phyloP scores from a whole-genome alignment of 176 grass and related monocot genomes.

The Calamus simplicifolius region DNA sequence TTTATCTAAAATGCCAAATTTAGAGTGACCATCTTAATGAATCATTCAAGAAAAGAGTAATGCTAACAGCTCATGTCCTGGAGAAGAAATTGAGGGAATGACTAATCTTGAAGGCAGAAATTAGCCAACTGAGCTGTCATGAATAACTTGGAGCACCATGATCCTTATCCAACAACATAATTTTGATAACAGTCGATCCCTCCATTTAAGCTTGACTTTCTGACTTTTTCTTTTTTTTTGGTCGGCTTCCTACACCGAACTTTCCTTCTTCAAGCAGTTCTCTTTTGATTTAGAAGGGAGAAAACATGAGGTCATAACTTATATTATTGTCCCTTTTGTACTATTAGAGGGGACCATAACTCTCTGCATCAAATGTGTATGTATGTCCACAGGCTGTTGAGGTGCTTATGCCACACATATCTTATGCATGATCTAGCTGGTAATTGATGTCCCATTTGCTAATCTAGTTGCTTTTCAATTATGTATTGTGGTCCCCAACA shows the following conservation, averaged over 20 bases:
- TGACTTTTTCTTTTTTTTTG: constrained; percentile 8
- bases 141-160: too few species aligned
- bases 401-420: constrained; percentile 3
- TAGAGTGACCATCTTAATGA: too few species aligned
- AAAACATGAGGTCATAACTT: constrained; percentile 3
- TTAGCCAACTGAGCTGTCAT: too few species aligned
- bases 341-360: neutral
- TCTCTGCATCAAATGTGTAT: neutral
- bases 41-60: too few species aligned
- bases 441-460: neutral
- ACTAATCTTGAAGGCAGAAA: too few species aligned
- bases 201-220: constrained; percentile 36
- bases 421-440: constrained; percentile 4
- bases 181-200: constrained; percentile 25
- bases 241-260: constrained; percentile 1
- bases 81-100: too few species aligned
- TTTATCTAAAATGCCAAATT: too few species aligned
- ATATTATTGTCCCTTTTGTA: neutral
- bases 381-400: neutral
- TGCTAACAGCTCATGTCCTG: too few species aligned
- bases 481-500: constrained; percentile 23
- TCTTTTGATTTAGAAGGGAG: constrained; percentile 5
- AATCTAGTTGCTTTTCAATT: constrained; percentile 5
- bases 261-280: constrained; percentile 12
- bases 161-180: neutral